Evolutionary conservation across 305 asterid genomes (phyloP).

Genomic region (Fraxinus greggii): DNA sequence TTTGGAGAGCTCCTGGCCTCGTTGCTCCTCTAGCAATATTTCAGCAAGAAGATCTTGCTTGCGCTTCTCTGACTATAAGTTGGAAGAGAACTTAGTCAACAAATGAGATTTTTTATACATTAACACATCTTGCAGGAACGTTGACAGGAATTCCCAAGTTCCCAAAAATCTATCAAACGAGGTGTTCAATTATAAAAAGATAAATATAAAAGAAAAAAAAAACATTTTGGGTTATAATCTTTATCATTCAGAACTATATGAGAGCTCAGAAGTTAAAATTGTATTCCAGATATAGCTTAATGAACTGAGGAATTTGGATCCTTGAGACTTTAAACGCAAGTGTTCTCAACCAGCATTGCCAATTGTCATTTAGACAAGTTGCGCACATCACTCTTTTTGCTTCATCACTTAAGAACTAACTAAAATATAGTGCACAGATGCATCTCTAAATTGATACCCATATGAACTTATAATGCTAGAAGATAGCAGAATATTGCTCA

Average conservation of each 20-base stretch:
- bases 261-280: not conserved
- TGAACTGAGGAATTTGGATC: not conserved
- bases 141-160: not conserved
- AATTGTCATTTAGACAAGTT: not conserved
- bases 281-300: not conserved
- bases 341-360: not conserved
- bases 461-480: not conserved
- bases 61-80: slow-evolving; percentile 51
- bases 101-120: not conserved
- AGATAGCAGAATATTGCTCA: not conserved
- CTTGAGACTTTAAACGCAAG: not conserved
- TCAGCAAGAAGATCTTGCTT: slow-evolving; percentile 52
- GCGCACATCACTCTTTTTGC: not conserved
- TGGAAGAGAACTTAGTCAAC: slow-evolving; percentile 3
- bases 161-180: not conserved
- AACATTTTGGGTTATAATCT: not conserved
- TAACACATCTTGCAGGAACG: not conserved
- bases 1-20: slow-evolving; percentile 44
- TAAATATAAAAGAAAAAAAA: not conserved
- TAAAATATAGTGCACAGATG: not conserved
- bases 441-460: not conserved
- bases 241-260: not conserved
- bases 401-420: not conserved
- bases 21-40: slow-evolving; percentile 59
- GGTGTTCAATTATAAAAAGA: not conserved